phyloP scores from a whole-genome alignment of 768 basidiomycete species.

The Trametes meyenii region DNA sequence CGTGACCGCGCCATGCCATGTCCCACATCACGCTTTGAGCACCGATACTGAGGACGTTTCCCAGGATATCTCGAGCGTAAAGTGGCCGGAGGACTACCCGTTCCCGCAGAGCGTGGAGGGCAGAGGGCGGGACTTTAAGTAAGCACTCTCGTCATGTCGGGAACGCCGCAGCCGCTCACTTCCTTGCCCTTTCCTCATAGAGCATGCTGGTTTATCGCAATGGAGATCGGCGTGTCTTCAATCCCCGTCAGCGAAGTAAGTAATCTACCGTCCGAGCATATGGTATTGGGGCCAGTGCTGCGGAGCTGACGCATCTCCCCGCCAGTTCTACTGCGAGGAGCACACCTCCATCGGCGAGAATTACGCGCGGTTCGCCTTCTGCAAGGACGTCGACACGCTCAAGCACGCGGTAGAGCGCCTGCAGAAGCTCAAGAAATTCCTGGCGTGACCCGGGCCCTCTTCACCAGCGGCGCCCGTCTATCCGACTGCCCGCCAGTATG shows the following conservation, averaged over 20 bases:
- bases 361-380: slow-evolving; percentile 90
- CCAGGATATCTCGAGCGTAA: slow-evolving; percentile 75
- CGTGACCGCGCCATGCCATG: slow-evolving; percentile 28
- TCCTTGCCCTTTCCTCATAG: slow-evolving; percentile 39
- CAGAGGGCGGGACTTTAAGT: slow-evolving; percentile 89
- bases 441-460: slow-evolving; percentile 28
- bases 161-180: background rate
- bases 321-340: slow-evolving; percentile 88
- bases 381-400: slow-evolving; percentile 91
- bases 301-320: slow-evolving; percentile 13
- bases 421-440: slow-evolving; percentile 69
- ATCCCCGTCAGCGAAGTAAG: slow-evolving; percentile 95
- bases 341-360: slow-evolving; percentile 86
- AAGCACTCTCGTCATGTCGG: slow-evolving; percentile 22
- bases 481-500: background rate
- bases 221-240: slow-evolving; percentile 87
- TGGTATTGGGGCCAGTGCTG: background rate
- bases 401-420: slow-evolving; percentile 82
- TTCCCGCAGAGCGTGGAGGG: slow-evolving; percentile 78
- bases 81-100: slow-evolving; percentile 83
- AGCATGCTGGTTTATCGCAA: slow-evolving; percentile 94
- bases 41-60: background rate
- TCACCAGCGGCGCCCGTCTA: background rate
- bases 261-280: slow-evolving; percentile 2
- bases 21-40: background rate